Conservation (phyloP, 176 grass and related monocot genomes). For the Luzula sylvatica region DNA sequence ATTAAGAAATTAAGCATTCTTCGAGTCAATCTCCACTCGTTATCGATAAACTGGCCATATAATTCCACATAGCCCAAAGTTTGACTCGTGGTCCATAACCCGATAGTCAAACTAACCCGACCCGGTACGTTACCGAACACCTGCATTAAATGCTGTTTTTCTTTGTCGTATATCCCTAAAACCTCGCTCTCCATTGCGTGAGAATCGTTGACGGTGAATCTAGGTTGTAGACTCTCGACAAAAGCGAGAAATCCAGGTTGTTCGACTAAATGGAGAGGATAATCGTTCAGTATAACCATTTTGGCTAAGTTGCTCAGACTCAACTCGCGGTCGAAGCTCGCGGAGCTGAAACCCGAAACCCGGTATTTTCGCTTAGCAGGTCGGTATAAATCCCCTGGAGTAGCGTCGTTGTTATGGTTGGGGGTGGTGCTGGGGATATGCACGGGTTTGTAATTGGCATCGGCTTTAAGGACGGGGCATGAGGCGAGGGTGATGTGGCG, state of each 20-base stretch:
- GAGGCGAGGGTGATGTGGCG: constrained; percentile 58
- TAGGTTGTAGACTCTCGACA: constrained; percentile 35
- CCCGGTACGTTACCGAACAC: constrained; percentile 27
- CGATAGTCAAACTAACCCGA: constrained; percentile 31
- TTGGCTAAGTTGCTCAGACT: constrained; percentile 34
- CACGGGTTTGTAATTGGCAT: constrained; percentile 5
- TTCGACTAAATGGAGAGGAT: constrained; percentile 36
- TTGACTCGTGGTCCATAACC: constrained; percentile 35
- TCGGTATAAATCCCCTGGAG: constrained; percentile 19
- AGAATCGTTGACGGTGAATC: constrained; percentile 25
- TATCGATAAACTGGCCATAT: constrained; percentile 43
- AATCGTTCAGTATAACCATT: constrained; percentile 47
- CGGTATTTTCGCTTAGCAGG: constrained; percentile 48
- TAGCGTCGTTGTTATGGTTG: constrained; percentile 12
- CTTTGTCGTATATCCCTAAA: constrained; percentile 25
- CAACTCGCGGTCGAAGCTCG: constrained; percentile 37
- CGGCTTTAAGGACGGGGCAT: constrained; percentile 43
- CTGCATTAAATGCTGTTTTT: constrained; percentile 27
- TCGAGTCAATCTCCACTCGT: constrained; percentile 37
- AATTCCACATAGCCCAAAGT: constrained; percentile 40
- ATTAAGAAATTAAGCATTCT: constrained; percentile 49
- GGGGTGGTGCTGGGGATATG: constrained; percentile 17
- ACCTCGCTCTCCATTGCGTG: constrained; percentile 23
- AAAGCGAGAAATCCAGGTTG: constrained; percentile 34
- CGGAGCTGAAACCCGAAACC: constrained; percentile 40